Conservation (phyloP, 23 red algal species). For the Gracilaria domingensis region DNA sequence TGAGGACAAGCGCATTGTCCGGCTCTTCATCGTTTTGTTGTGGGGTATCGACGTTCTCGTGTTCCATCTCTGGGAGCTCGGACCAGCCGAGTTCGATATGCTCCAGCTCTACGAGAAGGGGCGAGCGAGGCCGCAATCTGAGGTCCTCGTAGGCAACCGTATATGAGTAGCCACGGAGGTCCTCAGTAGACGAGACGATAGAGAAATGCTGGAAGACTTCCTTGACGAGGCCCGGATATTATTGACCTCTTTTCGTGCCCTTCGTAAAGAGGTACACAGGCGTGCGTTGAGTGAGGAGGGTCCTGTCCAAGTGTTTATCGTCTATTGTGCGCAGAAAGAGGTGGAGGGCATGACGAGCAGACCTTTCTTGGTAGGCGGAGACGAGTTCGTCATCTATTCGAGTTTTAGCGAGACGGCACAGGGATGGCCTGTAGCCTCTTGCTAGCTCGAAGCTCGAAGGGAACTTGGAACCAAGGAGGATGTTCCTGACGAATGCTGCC, state of each 20-base stretch:
- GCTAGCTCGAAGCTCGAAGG: constrained; percentile 35
- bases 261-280: constrained; percentile 11
- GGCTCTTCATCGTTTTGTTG: neutral
- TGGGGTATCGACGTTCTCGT: neutral
- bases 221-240: constrained; percentile 7
- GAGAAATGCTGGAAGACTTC: neutral
- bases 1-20: no score
- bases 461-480: neutral
- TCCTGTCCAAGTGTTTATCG: neutral
- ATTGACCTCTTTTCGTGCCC: neutral
- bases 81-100: neutral
- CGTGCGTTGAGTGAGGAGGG: constrained; percentile 1
- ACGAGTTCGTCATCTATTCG: neutral
- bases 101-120: neutral
- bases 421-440: constrained; percentile 12
- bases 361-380: neutral
- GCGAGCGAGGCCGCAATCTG: neutral
- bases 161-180: neutral
- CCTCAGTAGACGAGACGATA: neutral
- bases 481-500: constrained; percentile 1
- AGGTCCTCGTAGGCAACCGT: neutral
- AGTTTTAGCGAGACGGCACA: neutral
- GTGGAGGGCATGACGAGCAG: constrained; percentile 12
- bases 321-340: neutral
- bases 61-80: no score